phyloP scores from a whole-genome alignment of 2,329 filamentous ascomycete species.

The Penicillium sp. region DNA sequence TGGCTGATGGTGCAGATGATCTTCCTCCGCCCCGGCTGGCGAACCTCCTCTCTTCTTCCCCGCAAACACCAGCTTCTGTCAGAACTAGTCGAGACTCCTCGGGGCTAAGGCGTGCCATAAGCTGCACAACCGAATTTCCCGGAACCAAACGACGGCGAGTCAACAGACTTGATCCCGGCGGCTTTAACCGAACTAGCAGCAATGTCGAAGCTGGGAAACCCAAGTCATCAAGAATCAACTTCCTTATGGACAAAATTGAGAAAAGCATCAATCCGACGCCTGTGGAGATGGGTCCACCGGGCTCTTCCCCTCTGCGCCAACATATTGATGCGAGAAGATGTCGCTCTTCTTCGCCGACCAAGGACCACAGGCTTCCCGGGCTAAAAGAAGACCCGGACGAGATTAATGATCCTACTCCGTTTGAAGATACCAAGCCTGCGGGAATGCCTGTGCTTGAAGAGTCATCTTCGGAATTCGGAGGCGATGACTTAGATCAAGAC shows the following conservation, averaged over 20 bases:
- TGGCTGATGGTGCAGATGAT: constrained; percentile 48
- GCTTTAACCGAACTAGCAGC: constrained; percentile 45
- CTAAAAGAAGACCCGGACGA: neutral
- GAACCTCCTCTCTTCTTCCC: constrained; percentile 70
- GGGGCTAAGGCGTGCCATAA: constrained; percentile 65
- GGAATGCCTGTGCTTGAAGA: constrained; percentile 18
- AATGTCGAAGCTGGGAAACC: constrained; percentile 41
- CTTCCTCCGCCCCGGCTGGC: constrained; percentile 60
- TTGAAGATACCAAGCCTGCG: neutral
- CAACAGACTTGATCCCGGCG: constrained; percentile 50
- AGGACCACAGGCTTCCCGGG: constrained; percentile 17
- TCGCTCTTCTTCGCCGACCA: constrained; percentile 35
- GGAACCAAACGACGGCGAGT: constrained; percentile 64
- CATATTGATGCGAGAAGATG: constrained; percentile 33
- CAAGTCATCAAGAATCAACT: constrained; percentile 52
- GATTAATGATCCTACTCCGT: constrained; percentile 1
- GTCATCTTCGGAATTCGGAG: constrained; percentile 49
- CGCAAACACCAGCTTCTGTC: constrained; percentile 60
- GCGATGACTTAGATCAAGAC: constrained; percentile 50
- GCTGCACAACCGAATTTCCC: constrained; percentile 71
- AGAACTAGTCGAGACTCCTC: constrained; percentile 46
- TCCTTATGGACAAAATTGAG: constrained; percentile 68
- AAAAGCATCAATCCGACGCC: constrained; percentile 46
- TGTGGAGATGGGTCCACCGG: constrained; percentile 38
- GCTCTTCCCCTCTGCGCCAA: constrained; percentile 47